Evolutionary conservation across 441 rosid species (phyloP), one percentile per base, ranked within the genome.

Genomic region (Theobroma grandiflorum): DNA sequence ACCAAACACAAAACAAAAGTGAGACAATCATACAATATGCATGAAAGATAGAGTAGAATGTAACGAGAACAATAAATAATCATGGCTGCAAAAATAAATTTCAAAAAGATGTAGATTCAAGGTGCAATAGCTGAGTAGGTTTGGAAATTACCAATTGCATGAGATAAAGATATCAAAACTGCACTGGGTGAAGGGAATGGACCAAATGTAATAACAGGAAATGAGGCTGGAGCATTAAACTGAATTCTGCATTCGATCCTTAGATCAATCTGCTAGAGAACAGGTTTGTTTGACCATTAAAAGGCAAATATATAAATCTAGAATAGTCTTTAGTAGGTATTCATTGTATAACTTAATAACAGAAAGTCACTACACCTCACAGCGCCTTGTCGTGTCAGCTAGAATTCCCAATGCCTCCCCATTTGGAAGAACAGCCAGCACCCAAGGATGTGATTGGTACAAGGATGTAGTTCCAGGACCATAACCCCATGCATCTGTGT

Each of bases 361-460:
- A 8, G 11, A 59, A 69, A 49, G 35, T 57, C 72, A 85, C 40
- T 64, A 76, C 78, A 97, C 99, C 99, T 97, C 98, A 84, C 99
- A 95, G 52, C 91, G 91, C 4, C 83, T 81, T 26, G 98, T 91
- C 57, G 98, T 94, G 88, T 95, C 99, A 80, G 98, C 99, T 87
- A 97, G 97, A 86, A 97, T 86, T 20, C 98, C 99, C 12, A 97
- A 45, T 42, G 98, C 89, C 84, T 95, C 98, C 82, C 98, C 99
- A 84, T 79, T 88, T 16, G 97, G 94, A 88, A 95, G 95, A 85
- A 97, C 87, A 77, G 88, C 95, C 58, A 97, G 85, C 47, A 97
- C 95, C 98, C 99, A 97, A 65, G 99, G 98, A 87, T 97, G 99
- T n/a, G 99, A 95, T 86, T 97, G 98, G 83, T 97, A 97, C 86